Evolutionary conservation across 306 rosid species (phyloP), one percentile per base, ranked within the genome.

Genomic region (Elaeagnus macrophylla): DNA sequence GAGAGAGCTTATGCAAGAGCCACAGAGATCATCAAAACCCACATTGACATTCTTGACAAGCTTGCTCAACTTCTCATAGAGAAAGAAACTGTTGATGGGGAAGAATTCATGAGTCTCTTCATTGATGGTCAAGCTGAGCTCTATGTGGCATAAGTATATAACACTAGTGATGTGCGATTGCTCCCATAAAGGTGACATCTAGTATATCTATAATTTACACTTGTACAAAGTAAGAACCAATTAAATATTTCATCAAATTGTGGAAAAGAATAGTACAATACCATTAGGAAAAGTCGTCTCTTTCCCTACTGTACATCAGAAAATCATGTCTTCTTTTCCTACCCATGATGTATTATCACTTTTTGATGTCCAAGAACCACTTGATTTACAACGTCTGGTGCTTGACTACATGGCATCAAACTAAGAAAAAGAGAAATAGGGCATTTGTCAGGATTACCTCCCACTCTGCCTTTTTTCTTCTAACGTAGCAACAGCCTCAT

Each of bases 21-120:
- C 10, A 87, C 61, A 9, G 53, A 82, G 60, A 82, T 93, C 48
- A 32, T 87, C 61, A 79, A 81, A 8, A 82, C 96, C 71, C 99
- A 93, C 83, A 72, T 69, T 37, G 99, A 87, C 67, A 87, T 93
- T 60, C 99, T 93, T 61, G 94, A 93, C 89, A 87, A 87, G 73
- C 89, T 93, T 41, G 94, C 94, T 8, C 85, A 82, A 56, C 86
- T 87, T 56, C 96, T 87, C 63, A 80, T 87, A 3, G 99, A 91
- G 76, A 91, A 91, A 73, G 99, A 93, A 75, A 78, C 94, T 12
- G 95, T 93, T 14, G 99, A 93, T 59, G 95, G 95, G 48, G 96
- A 93, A 76, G 96, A 87, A 71, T 85, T 89, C 80, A 82, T 75
- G 95, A 84, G 99, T 57, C 84, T 82, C 52, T 93, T 87, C 66